phyloP scores from a whole-genome alignment of 2,329 filamentous ascomycete species.

The Alternaria hordeiaustralica region DNA sequence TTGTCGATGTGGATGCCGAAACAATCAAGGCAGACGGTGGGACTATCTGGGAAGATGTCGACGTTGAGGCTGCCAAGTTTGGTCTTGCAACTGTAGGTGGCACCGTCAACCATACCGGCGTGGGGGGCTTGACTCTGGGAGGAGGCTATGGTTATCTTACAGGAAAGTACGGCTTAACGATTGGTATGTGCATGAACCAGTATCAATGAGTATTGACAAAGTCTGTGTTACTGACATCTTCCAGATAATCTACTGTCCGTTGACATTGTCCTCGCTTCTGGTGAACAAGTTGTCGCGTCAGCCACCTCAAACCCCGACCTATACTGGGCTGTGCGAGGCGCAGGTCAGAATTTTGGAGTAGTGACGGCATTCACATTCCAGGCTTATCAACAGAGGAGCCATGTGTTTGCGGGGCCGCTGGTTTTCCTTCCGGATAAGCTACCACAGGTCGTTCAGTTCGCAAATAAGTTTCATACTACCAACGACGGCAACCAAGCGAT shows the following conservation, averaged over 20 bases:
- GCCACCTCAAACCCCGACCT: constrained; percentile 34
- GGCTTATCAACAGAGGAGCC: constrained; percentile 36
- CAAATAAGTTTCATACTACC: constrained; percentile 37
- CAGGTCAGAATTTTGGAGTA: constrained; percentile 46
- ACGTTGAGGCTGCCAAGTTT: constrained; percentile 57
- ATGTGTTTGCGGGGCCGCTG: constrained; percentile 47
- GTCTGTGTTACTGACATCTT: not conserved
- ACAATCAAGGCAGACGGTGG: constrained; percentile 61
- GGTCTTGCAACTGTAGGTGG: constrained; percentile 66
- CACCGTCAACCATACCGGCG: constrained; percentile 68
- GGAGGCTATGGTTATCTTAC: constrained; percentile 66
- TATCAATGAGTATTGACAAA: not conserved
- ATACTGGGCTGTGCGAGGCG: constrained; percentile 51
- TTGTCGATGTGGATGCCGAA: constrained; percentile 54
- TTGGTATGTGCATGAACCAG: constrained; percentile 48
- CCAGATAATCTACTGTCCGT: constrained; percentile 49
- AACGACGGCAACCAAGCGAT: constrained; percentile 41
- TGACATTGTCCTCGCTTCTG: constrained; percentile 45
- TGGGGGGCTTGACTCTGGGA: constrained; percentile 62
- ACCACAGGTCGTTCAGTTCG: constrained; percentile 34
- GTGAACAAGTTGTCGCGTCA: constrained; percentile 44
- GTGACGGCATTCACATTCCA: constrained; percentile 53
- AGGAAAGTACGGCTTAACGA: constrained; percentile 61
- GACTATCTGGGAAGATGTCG: constrained; percentile 62
- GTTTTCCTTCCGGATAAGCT: constrained; percentile 43